Conservation (phyloP, 805 yeast genomes). For the Vanderwaltozyma tropicalis region DNA sequence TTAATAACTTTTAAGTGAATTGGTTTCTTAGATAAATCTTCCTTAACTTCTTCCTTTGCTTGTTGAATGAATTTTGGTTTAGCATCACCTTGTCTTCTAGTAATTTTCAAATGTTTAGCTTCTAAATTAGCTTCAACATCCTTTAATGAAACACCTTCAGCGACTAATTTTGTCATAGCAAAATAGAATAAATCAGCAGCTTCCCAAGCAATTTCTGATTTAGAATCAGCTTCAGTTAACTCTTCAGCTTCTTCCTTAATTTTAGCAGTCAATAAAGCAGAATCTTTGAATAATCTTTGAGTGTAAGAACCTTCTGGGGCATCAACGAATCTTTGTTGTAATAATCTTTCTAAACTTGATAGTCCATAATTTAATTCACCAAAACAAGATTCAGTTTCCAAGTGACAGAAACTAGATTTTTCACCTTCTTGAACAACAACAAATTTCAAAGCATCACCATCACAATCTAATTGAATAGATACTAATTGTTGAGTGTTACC, state of each 20-base stretch:
- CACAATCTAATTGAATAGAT: slow-evolving; percentile 72
- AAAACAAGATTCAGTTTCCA: slow-evolving; percentile 71
- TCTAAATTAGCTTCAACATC: slow-evolving; percentile 83
- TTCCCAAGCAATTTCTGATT: slow-evolving; percentile 83
- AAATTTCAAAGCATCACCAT: slow-evolving; percentile 81
- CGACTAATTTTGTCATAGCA: slow-evolving; percentile 60
- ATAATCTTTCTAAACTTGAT: slow-evolving; percentile 48
- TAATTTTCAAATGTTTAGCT: slow-evolving; percentile 71
- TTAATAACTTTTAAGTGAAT: slow-evolving; percentile 20
- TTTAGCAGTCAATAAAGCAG: slow-evolving; percentile 66
- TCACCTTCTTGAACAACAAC: slow-evolving; percentile 70
- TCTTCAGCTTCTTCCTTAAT: slow-evolving; percentile 96
- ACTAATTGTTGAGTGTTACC: slow-evolving; percentile 83
- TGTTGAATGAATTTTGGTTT: slow-evolving; percentile 59
- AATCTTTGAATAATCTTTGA: slow-evolving; percentile 73
- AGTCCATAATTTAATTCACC: slow-evolving; percentile 56
- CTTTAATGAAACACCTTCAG: slow-evolving; percentile 65
- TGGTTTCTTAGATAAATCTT: slow-evolving; percentile 11
- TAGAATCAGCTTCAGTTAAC: slow-evolving; percentile 67
- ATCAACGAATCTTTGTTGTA: slow-evolving; percentile 43
- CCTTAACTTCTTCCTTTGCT: slow-evolving; percentile 12
- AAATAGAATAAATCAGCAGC: slow-evolving; percentile 86
- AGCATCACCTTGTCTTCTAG: slow-evolving; percentile 94
- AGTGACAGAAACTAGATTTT: slow-evolving; percentile 83
- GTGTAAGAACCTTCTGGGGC: slow-evolving; percentile 97